phyloP scores from a whole-genome alignment of 306 rosid species.

The Pachyrhizus erosus region DNA sequence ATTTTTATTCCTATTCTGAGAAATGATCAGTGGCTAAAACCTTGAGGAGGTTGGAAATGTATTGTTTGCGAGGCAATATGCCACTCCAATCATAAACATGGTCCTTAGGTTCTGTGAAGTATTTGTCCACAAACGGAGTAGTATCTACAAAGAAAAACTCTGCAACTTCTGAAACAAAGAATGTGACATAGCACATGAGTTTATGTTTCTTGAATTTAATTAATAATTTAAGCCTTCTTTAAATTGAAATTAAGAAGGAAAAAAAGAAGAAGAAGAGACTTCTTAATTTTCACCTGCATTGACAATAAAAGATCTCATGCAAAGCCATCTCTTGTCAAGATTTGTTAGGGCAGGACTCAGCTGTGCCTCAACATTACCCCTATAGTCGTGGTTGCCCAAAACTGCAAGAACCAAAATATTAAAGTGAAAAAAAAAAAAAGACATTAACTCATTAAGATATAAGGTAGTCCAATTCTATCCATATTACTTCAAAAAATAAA shows the following conservation, averaged over 20 bases:
- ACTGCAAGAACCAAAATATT: slow-evolving; percentile 43
- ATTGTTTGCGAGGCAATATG: slow-evolving; percentile 51
- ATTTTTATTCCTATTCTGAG: too few species aligned
- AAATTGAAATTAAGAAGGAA: neutral
- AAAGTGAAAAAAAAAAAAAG: too few species aligned
- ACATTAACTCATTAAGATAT: neutral
- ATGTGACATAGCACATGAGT: neutral
- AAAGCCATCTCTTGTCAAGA: slow-evolving; percentile 72
- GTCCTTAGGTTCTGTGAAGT: slow-evolving; percentile 55
- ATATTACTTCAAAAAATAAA: neutral
- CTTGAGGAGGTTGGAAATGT: slow-evolving; percentile 66
- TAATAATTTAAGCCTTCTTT: neutral
- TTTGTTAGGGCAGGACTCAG: slow-evolving; percentile 56
- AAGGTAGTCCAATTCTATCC: neutral
- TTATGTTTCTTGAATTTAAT: neutral
- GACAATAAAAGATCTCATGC: slow-evolving; percentile 73
- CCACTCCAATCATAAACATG: slow-evolving; percentile 77
- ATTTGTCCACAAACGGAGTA: slow-evolving; percentile 70
- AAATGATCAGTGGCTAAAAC: slow-evolving; percentile 34
- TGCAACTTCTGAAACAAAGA: slow-evolving; percentile 48
- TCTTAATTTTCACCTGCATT: slow-evolving; percentile 50
- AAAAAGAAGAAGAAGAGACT: neutral
- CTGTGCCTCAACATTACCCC: slow-evolving; percentile 74
- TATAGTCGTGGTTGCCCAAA: slow-evolving; percentile 82
- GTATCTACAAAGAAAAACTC: slow-evolving; percentile 86